Conservation (phyloP, 768 basidiomycete genomes). For the Kwoniella pini region DNA sequence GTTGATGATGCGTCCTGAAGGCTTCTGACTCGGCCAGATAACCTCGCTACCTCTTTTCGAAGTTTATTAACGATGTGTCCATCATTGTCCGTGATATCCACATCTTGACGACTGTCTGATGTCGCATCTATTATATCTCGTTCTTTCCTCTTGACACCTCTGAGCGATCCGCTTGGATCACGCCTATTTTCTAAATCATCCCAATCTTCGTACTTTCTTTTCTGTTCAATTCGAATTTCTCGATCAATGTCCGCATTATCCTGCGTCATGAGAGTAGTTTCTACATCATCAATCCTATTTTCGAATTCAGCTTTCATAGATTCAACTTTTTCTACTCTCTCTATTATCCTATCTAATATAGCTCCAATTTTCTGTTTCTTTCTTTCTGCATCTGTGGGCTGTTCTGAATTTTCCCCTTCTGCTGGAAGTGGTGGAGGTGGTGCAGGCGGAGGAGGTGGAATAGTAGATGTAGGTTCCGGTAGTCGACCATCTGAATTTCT, state of each 20-base stretch:
- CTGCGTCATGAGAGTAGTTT: background rate
- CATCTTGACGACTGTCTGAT: background rate
- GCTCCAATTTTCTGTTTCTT: background rate
- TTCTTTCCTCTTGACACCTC: slow-evolving; percentile 19
- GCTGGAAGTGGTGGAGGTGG: background rate
- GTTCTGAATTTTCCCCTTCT: no score
- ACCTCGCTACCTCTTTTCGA: no score
- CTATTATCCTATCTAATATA: slow-evolving; percentile 10
- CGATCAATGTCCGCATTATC: background rate
- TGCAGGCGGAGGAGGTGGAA: background rate
- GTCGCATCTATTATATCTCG: no score
- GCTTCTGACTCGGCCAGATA: no score
- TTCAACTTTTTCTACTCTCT: slow-evolving; percentile 13
- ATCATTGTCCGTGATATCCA: no score
- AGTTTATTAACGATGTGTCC: no score
- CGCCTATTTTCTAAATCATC: slow-evolving; percentile 12
- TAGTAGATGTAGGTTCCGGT: background rate
- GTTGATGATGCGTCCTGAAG: no score
- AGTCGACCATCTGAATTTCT: background rate
- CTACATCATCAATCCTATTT: slow-evolving; percentile 3
- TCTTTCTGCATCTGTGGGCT: background rate
- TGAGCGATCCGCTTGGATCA: slow-evolving; percentile 11
- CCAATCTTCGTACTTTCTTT: slow-evolving; percentile 4
- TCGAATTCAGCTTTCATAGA: slow-evolving; percentile 9
- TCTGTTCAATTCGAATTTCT: background rate